Conservation (phyloP, 208 protist genomes). For the Vickermania ingenoplastis region DNA sequence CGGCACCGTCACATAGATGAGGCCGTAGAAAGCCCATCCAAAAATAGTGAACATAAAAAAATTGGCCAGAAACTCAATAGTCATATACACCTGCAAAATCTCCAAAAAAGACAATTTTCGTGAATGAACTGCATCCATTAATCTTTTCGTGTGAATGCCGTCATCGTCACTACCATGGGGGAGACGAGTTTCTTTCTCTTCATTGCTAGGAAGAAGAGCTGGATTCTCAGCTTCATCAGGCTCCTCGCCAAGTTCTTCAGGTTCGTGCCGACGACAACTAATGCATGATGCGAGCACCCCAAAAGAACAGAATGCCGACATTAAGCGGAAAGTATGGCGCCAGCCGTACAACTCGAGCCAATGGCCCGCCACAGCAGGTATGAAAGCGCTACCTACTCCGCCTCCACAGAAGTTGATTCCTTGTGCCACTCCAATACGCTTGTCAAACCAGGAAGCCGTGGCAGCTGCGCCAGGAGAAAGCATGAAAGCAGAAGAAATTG, state of each 20-base stretch:
- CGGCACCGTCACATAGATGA: constrained; percentile 65
- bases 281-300: constrained; percentile 57
- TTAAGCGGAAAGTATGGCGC: constrained; percentile 72
- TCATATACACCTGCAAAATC: constrained; percentile 9
- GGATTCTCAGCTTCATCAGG: not conserved
- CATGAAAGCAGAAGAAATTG: constrained; percentile 65
- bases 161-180: not conserved
- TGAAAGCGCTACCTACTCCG: constrained; percentile 60
- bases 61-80: constrained; percentile 45
- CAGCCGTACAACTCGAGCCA: constrained; percentile 66
- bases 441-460: constrained; percentile 62
- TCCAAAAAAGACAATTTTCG: not conserved
- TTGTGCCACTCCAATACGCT: constrained; percentile 43
- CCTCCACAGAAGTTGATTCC: constrained; percentile 74
- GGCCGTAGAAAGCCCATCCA: constrained; percentile 69
- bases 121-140: not conserved
- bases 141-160: not conserved
- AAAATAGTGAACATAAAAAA: constrained; percentile 74
- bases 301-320: constrained; percentile 67
- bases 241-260: not conserved
- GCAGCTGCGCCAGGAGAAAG: constrained; percentile 62
- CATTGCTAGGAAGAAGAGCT: not conserved
- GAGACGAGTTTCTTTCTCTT: not conserved
- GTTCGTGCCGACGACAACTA: constrained; percentile 32
- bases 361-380: constrained; percentile 48